These are phyloP conservation scores for Torulaspora indica DNA, from an alignment of 805 yeast genomes.

Conservation along the genomic window DNA sequence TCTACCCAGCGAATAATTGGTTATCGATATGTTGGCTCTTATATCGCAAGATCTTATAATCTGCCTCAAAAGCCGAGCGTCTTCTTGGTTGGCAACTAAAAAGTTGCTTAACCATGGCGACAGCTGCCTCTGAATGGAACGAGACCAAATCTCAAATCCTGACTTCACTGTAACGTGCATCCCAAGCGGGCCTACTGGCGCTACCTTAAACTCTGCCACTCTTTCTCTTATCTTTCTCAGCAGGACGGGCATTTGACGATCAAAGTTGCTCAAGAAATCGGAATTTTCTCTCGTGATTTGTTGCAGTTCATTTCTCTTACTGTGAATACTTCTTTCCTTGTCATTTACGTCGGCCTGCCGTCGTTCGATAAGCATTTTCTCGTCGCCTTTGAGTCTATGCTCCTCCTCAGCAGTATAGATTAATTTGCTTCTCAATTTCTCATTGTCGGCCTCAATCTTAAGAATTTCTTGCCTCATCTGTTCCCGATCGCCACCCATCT, in stretches of 20 bases:
- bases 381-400: constrained; percentile 23
- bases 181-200: constrained; percentile 84
- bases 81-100: constrained; percentile 60
- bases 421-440: constrained; percentile 8
- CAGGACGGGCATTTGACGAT: constrained; percentile 41
- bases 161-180: constrained; percentile 50
- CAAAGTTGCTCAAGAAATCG: constrained; percentile 46
- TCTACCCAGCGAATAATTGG: constrained; percentile 23
- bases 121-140: constrained; percentile 54
- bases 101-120: constrained; percentile 53
- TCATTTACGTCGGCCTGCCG: constrained; percentile 14
- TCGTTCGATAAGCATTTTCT: constrained; percentile 9
- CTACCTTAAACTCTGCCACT: constrained; percentile 39
- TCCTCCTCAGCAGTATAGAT: constrained; percentile 7
- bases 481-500: constrained; percentile 33
- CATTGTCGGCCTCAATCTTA: constrained; percentile 13
- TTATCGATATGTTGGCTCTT: constrained; percentile 47
- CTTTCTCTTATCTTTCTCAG: constrained; percentile 39
- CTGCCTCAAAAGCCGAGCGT: constrained; percentile 43
- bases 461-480: constrained; percentile 23
- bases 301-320: constrained; percentile 22
- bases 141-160: constrained; percentile 52
- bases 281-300: constrained; percentile 30
- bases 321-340: constrained; percentile 15
- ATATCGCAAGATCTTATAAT: constrained; percentile 35